A percentile compares a stretch with the other conserved stretches of the same genome.
These are phyloP conservation scores for Tricholoma furcatifolium DNA, from an alignment of 768 basidiomycete species.

Conservation along the genomic window DNA sequence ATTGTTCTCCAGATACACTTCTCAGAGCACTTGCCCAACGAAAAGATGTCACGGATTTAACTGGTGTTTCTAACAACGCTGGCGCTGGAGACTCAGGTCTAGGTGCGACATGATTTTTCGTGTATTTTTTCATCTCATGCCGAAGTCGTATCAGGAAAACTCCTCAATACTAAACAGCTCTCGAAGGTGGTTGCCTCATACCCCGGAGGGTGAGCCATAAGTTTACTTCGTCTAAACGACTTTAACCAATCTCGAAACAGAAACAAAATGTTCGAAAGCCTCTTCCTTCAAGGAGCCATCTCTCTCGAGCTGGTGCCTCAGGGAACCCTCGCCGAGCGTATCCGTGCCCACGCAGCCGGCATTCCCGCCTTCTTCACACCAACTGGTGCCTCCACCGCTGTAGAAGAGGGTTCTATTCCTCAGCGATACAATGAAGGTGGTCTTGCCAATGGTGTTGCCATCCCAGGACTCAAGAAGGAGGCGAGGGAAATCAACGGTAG, in stretches of 20 bases:
- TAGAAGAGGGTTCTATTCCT: slow-evolving; percentile 78
- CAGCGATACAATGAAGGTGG: slow-evolving; percentile 78
- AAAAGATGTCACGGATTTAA: slow-evolving; percentile 71
- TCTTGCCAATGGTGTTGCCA: slow-evolving; percentile 63
- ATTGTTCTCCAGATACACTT: slow-evolving; percentile 63
- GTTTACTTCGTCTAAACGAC: background rate
- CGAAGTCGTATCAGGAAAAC: slow-evolving; percentile 48
- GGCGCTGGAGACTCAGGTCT: slow-evolving; percentile 71
- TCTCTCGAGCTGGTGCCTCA: slow-evolving; percentile 89
- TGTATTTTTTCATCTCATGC: background rate
- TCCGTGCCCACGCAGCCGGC: slow-evolving; percentile 87
- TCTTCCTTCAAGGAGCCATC: slow-evolving; percentile 80
- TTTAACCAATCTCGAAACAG: slow-evolving; percentile 31
- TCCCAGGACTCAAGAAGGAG: slow-evolving; percentile 77
- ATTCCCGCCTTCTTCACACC: slow-evolving; percentile 95
- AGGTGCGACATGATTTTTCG: slow-evolving; percentile 37
- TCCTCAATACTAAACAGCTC: slow-evolving; percentile 74
- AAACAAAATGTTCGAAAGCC: slow-evolving; percentile 82
- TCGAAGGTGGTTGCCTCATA: slow-evolving; percentile 87
- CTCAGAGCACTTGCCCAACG: slow-evolving; percentile 75
- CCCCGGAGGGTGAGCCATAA: slow-evolving; percentile 69
- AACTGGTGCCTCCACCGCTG: slow-evolving; percentile 82
- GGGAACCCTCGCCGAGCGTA: slow-evolving; percentile 85
- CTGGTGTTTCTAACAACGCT: slow-evolving; percentile 88
- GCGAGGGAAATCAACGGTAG: slow-evolving; percentile 74